These are phyloP conservation scores for Diplocarpon mali DNA, from an alignment of 2,329 filamentous ascomycete genomes.

Conservation along the genomic window DNA sequence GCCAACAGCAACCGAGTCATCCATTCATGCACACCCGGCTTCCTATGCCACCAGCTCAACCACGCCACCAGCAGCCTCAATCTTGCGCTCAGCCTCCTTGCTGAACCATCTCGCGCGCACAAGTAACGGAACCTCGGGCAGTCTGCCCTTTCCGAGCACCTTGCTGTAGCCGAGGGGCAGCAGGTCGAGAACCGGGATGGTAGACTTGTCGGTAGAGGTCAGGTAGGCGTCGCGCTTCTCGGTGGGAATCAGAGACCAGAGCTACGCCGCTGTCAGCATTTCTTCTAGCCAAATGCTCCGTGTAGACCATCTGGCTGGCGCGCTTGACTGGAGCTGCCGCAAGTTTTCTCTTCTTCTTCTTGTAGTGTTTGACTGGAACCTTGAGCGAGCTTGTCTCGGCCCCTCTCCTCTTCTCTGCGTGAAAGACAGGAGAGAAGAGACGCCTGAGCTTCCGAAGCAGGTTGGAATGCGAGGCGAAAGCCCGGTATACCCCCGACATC, in stretches of 20 bases:
- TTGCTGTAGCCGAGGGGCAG: slow-evolving; percentile 96
- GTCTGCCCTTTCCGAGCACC: slow-evolving; percentile 94
- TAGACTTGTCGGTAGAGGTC: slow-evolving; percentile 61
- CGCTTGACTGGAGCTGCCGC: slow-evolving; percentile 2
- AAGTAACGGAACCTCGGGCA: slow-evolving; percentile 86
- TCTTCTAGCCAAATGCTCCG: slow-evolving; percentile 5
- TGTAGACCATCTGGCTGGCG: slow-evolving; percentile 7
- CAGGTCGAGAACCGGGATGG: slow-evolving; percentile 95
- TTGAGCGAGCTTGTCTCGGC: not conserved
- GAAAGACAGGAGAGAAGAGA: no score
- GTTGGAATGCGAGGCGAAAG: no score
- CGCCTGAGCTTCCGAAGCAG: no score
- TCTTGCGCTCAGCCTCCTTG: slow-evolving; percentile 96
- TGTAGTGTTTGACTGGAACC: not conserved
- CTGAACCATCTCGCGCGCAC: slow-evolving; percentile 93
- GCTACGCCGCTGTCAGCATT: slow-evolving; percentile 39
- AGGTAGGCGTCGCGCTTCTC: slow-evolving; percentile 94
- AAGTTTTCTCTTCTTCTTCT: not conserved
- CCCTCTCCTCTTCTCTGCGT: no score
- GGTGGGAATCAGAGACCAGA: slow-evolving; percentile 87
- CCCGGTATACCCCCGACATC: no score
- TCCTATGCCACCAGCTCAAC: slow-evolving; percentile 85
- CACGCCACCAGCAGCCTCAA: slow-evolving; percentile 93
- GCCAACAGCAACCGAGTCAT: not conserved
- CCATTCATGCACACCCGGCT: slow-evolving; percentile 10